These are phyloP conservation scores for Gracilaria domingensis DNA, from an alignment of 23 red algal species.

Conservation along the genomic window DNA sequence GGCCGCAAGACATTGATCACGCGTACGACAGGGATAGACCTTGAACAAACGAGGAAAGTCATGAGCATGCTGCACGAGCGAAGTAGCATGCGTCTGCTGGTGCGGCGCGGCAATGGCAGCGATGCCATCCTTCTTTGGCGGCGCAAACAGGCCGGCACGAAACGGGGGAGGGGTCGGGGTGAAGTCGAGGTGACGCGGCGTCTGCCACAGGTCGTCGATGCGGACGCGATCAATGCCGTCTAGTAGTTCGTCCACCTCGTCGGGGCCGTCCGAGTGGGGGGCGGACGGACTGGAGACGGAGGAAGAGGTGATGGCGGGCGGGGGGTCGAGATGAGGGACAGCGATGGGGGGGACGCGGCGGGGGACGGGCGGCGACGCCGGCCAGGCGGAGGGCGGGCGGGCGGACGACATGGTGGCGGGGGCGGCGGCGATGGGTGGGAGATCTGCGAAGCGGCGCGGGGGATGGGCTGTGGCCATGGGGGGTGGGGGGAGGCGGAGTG, in stretches of 20 bases:
- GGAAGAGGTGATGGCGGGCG: slow-evolving; percentile 50
- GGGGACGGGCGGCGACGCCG: slow-evolving; percentile 26
- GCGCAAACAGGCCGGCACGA: slow-evolving; percentile 49
- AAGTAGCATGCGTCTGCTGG: not conserved
- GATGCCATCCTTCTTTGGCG: slow-evolving; percentile 25
- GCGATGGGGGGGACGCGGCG: slow-evolving; percentile 29
- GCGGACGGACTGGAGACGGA: slow-evolving; percentile 59
- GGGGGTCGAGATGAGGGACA: slow-evolving; percentile 11
- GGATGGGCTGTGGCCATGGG: not conserved
- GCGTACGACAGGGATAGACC: slow-evolving; percentile 35
- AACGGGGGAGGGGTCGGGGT: not conserved
- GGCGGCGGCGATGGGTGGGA: not conserved
- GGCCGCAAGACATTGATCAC: slow-evolving; percentile 33
- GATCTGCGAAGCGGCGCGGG: not conserved
- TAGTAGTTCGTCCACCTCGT: slow-evolving; percentile 61
- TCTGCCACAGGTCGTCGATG: slow-evolving; percentile 69
- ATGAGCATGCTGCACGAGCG: not conserved
- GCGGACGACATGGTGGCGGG: not conserved
- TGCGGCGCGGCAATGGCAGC: slow-evolving; percentile 11
- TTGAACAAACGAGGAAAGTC: slow-evolving; percentile 69
- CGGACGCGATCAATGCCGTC: slow-evolving; percentile 59
- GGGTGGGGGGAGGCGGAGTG: not conserved
- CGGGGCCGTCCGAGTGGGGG: slow-evolving; percentile 41
- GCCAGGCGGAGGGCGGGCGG: slow-evolving; percentile 17
- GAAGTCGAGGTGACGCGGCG: slow-evolving; percentile 19